These are phyloP conservation scores for Pseudomassariella vexata DNA, from an alignment of 2,329 filamentous ascomycete genomes.

Conservation along the genomic window DNA sequence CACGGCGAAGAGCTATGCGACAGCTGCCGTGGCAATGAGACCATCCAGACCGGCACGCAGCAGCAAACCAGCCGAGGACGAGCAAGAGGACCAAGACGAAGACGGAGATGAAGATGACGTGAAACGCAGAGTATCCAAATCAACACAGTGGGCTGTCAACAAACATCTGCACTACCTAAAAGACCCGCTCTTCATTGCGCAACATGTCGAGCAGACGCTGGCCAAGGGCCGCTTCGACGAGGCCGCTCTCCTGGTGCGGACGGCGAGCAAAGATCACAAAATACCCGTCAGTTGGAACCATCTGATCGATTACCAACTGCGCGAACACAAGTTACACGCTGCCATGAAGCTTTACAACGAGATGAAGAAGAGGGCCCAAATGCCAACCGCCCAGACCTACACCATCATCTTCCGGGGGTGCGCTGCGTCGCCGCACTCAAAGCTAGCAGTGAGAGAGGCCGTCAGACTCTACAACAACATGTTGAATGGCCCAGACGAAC, in stretches of 20 bases:
- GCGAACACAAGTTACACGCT: slow-evolving; percentile 49
- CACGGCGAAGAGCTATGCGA: slow-evolving; percentile 13
- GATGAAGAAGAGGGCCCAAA: slow-evolving; percentile 92
- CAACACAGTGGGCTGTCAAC: slow-evolving; percentile 30
- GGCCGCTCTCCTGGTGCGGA: slow-evolving; percentile 62
- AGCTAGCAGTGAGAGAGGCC: slow-evolving; percentile 60
- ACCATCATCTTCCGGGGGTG: slow-evolving; percentile 78
- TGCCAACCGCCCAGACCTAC: slow-evolving; percentile 77
- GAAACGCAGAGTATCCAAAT: slow-evolving; percentile 18
- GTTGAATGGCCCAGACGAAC: slow-evolving; percentile 51
- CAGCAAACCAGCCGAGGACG: too few species aligned
- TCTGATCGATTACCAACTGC: slow-evolving; percentile 66
- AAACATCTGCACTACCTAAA: slow-evolving; percentile 57
- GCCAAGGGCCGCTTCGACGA: slow-evolving; percentile 54
- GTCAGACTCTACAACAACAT: slow-evolving; percentile 74
- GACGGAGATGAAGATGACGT: slow-evolving; percentile 12
- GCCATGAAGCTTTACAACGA: slow-evolving; percentile 88
- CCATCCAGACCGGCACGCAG: too few species aligned
- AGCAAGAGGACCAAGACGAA: slow-evolving; percentile 1
- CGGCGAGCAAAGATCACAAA: slow-evolving; percentile 58
- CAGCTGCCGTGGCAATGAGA: slow-evolving; percentile 4
- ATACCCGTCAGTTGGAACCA: slow-evolving; percentile 84
- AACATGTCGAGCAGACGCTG: slow-evolving; percentile 59
- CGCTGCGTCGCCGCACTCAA: slow-evolving; percentile 50
- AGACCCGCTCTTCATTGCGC: slow-evolving; percentile 69